Evolutionary conservation across 2,329 filamentous ascomycete genomes (phyloP), one percentile per base, ranked within the genome.

Genomic region (Ophiocordyceps camponoti-saundersi): DNA sequence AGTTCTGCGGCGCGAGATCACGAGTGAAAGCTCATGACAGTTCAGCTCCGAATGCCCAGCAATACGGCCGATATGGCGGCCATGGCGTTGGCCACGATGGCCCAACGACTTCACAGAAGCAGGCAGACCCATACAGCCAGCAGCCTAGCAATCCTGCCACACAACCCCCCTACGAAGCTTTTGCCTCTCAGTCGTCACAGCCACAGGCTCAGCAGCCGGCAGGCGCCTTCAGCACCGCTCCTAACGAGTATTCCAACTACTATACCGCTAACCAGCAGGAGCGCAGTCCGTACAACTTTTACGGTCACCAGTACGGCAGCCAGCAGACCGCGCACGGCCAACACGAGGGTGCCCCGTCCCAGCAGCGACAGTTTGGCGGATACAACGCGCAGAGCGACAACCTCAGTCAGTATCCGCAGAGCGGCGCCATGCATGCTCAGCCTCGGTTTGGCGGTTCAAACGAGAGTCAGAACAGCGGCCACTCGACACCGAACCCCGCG

Each of bases 401-500:
- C 59, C 68, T 73, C 57, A 77, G 71, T 68, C 80, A 73, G 57
- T 88, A 87, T 61, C 79, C 82, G 39, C 85, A 89, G 61, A 85
- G 79, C 61, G 82, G 81, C 54, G 55, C 58, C 29, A 56, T 64
- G 42, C 65, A 67, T 51, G 80, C 66, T 61, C 73, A 72, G 52
- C 73, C 77, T 5, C 74, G 79, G 46, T 81, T 80, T 42, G 72
- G 72, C 29, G 69, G 67, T 53, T 69, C 70, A 29, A 66, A 72
- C 50, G 87, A 94, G 47, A 75, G 77, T 51, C 85, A 88, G 57
- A 87, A 82, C 68, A 95, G 87, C 61, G 90, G 88, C 42, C 83
- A 92, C 62, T 90, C 83, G 57, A 95, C 89, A 2, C 89, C 90
- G 34, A 92, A 93, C 67, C 88, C 89, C 26, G 73, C 81, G 40